Evolutionary conservation across 2,329 filamentous ascomycete genomes (phyloP), one percentile per base, ranked within the genome.

Genomic region (Phialocephala sp.): DNA sequence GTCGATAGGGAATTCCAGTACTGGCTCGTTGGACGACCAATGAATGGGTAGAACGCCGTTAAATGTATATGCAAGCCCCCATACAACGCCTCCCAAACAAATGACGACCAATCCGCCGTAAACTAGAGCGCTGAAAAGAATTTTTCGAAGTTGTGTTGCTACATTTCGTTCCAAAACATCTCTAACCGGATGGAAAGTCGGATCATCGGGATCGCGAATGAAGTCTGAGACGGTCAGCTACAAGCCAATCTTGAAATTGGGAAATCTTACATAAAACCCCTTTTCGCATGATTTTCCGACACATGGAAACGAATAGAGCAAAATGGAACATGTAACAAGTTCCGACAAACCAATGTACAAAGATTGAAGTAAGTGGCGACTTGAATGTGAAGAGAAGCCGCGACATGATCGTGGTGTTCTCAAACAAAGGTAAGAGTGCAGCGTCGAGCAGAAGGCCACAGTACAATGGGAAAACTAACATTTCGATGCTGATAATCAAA

Each of bases 241-340:
- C 36, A 22, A 36, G 22, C 36, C 2, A 58, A 24, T 36, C 47
- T 52, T 43, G 36, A 50, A 59, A 24, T 8, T 36, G 50, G 27
- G 36, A 54, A 1, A 36, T 84, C 89, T 85, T 83, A 92, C 90
- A 98, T 66, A 99, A 83, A 47, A 99, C 95, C 60, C 95, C 95
- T 71, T 89, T 93, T 69, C 95, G 90, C 90, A 99, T 92, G 66
- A 98, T 97, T 81, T 97, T 97, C 68, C 95, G 90, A 79, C 95
- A 99, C 94, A 99, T 98, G 64, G 94, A 96, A 20, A 99, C 95
- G 76, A 99, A 99, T 2, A 99, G 85, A 5, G 95, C 95, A 77
- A 99, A 99, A 77, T 99, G 95, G 80, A 99, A 99, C 96, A 99
- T 99, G 79, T 99, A 99, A 69, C 94, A 97, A 3, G 95, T 99